These are phyloP conservation scores for Boletellus deceptivus DNA, from an alignment of 1,284 basidiomycete genomes.

Conservation along the genomic window DNA sequence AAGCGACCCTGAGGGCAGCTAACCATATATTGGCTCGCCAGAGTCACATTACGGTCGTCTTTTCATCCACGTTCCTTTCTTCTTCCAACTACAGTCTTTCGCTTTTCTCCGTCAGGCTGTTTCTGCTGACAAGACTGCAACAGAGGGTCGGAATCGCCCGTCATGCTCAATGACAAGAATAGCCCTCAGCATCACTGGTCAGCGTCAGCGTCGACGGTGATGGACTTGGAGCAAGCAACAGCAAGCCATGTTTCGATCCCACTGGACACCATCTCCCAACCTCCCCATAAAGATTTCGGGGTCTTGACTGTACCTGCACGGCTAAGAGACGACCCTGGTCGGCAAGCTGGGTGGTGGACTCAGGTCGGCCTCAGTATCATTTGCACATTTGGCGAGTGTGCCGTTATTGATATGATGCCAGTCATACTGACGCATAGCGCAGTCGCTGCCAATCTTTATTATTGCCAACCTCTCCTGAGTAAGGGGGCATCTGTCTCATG, in stretches of 20 bases:
- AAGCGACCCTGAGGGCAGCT: conserved; percentile 13
- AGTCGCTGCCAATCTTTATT: conserved; percentile 69
- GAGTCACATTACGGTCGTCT: neutral
- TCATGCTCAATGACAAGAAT: conserved; percentile 16
- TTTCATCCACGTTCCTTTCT: conserved; percentile 3
- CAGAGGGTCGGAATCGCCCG: neutral
- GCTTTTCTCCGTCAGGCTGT: neutral
- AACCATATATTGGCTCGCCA: conserved; percentile 6
- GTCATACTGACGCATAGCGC: neutral
- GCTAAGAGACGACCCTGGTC: conserved; percentile 56
- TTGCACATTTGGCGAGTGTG: conserved; percentile 44
- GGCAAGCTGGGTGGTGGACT: conserved; percentile 54
- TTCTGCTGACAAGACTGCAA: neutral
- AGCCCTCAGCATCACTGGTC: conserved; percentile 14
- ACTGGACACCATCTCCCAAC: neutral
- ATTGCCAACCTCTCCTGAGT: conserved; percentile 72
- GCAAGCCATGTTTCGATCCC: neutral
- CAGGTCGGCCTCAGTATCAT: conserved; percentile 65
- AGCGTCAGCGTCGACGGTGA: conserved; percentile 12
- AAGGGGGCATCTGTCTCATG: conserved; percentile 19
- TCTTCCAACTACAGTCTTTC: conserved; percentile 19
- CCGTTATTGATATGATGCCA: conserved; percentile 38
- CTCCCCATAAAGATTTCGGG: conserved; percentile 50
- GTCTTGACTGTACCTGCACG: conserved; percentile 62
- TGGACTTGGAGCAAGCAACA: conserved; percentile 7